phyloP scores from a whole-genome alignment of 352 stramenopile genomes.

The Phytopythium sindhum region DNA sequence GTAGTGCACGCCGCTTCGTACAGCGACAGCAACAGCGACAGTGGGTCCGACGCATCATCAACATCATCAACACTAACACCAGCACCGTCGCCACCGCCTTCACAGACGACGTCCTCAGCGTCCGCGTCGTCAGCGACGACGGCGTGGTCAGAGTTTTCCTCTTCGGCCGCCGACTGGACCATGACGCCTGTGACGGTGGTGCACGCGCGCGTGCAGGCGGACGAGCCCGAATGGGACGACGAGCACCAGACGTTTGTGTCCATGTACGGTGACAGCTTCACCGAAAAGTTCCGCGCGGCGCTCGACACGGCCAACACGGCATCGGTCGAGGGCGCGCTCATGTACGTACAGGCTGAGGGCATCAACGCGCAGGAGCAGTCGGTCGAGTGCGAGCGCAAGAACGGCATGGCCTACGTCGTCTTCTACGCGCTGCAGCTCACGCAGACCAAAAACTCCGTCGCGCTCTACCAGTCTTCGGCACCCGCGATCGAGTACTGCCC shows the following conservation, averaged over 20 bases:
- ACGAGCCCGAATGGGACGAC: slow-evolving; percentile 49
- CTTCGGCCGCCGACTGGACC: slow-evolving; percentile 10
- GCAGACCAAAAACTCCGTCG: slow-evolving; percentile 25
- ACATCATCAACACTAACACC: background rate
- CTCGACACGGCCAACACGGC: slow-evolving; percentile 41
- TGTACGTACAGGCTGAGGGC: slow-evolving; percentile 48
- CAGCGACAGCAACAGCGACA: slow-evolving; percentile 6
- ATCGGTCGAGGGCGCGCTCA: slow-evolving; percentile 44
- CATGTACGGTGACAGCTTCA: slow-evolving; percentile 29
- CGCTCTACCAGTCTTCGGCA: slow-evolving; percentile 15
- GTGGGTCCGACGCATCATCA: background rate
- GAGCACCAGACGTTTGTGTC: slow-evolving; percentile 35
- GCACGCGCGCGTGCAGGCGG: slow-evolving; percentile 57
- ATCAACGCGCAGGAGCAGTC: slow-evolving; percentile 31
- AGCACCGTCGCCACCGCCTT: background rate
- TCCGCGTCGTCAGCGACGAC: background rate
- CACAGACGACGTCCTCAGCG: background rate
- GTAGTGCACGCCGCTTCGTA: slow-evolving; percentile 5
- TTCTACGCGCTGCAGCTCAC: slow-evolving; percentile 37
- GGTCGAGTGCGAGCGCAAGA: slow-evolving; percentile 28
- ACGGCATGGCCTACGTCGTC: slow-evolving; percentile 27
- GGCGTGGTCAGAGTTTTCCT: background rate
- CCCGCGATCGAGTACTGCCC: slow-evolving; percentile 23
- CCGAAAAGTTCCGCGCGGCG: slow-evolving; percentile 27
- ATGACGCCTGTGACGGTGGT: slow-evolving; percentile 55